Percentiles rank a stretch among this genome's conserved stretches.
Evolutionary conservation across 768 basidiomycete species (phyloP).

Genomic region (Termitomyces sp.): DNA sequence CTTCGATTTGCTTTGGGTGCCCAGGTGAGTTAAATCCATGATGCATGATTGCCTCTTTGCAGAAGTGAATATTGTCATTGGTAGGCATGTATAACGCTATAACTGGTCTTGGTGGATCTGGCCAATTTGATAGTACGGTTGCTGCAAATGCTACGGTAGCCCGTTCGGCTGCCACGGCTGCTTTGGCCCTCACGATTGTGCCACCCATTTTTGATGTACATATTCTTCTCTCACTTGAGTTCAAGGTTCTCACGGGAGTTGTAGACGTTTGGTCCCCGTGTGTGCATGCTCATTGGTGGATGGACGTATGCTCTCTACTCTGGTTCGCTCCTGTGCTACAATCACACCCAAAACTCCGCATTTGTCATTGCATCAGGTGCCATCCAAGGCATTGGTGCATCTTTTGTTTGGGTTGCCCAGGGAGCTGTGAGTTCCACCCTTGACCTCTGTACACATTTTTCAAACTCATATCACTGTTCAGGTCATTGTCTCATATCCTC

Average conservation of each 20-base stretch:
- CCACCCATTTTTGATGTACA: constrained; percentile 24
- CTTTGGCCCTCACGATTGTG: constrained; percentile 23
- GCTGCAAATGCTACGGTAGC: constrained; percentile 27
- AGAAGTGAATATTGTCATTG: no score
- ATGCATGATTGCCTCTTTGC: no score
- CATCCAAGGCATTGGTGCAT: constrained; percentile 26
- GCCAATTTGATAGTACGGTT: constrained; percentile 26
- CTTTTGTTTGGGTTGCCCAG: constrained; percentile 27
- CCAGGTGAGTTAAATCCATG: constrained; percentile 15
- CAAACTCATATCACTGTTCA: background rate
- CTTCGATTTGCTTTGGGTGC: constrained; percentile 24
- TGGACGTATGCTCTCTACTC: constrained; percentile 26
- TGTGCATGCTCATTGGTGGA: constrained; percentile 22
- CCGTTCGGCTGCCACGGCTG: constrained; percentile 23
- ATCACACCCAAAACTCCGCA: constrained; percentile 23
- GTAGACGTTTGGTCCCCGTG: constrained; percentile 23
- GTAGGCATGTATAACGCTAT: constrained; percentile 29
- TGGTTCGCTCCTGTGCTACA: constrained; percentile 24
- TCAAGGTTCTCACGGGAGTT: background rate
- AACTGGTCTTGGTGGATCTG: constrained; percentile 24
- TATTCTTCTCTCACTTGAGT: background rate
- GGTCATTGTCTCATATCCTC: constrained; percentile 27
- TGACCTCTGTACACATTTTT: background rate
- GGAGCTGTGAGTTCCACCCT: constrained; percentile 19
- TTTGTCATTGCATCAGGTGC: constrained; percentile 26